Percentiles rank a stretch among this genome's conserved stretches.
phyloP scores from a whole-genome alignment of 768 basidiomycete species.

The Cystofilobasidium capitatum region DNA sequence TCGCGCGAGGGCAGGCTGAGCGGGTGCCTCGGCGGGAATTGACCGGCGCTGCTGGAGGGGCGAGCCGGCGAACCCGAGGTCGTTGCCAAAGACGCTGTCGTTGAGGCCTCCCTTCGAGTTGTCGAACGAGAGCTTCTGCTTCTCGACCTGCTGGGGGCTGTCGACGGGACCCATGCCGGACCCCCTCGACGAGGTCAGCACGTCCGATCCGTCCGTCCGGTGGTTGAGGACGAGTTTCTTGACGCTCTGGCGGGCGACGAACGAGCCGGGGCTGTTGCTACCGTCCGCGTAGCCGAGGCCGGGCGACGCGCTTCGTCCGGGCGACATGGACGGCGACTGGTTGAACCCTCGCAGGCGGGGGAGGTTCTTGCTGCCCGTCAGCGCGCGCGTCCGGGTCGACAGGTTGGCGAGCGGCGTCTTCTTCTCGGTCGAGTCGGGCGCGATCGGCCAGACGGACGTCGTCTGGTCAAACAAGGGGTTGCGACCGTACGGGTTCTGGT shows the following conservation, averaged over 20 bases:
- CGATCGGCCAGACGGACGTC: conserved; percentile 31
- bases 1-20: not conserved
- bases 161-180: too few relatives aligned
- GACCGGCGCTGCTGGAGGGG: conserved; percentile 12
- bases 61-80: conserved; percentile 14
- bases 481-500: conserved; percentile 50
- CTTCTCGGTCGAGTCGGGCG: conserved; percentile 28
- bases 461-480: conserved; percentile 41
- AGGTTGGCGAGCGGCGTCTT: conserved; percentile 39
- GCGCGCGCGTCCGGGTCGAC: conserved; percentile 34
- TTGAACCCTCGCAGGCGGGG: conserved; percentile 35
- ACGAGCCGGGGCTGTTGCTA: conserved; percentile 57
- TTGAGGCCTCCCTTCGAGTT: not conserved
- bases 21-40: not conserved
- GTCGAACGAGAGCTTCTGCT: conserved; percentile 27
- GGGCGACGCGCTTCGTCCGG: conserved; percentile 34
- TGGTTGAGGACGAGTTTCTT: conserved; percentile 78
- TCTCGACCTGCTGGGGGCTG: conserved; percentile 5
- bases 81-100: conserved; percentile 17
- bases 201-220: conserved; percentile 26
- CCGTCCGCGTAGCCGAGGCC: conserved; percentile 33
- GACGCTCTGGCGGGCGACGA: conserved; percentile 64
- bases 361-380: conserved; percentile 32
- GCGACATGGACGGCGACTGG: conserved; percentile 43
- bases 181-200: conserved; percentile 18